Base-by-base conservation (phyloP, 805 yeast species). In the Schwanniomyces vanrijiae region DNA sequence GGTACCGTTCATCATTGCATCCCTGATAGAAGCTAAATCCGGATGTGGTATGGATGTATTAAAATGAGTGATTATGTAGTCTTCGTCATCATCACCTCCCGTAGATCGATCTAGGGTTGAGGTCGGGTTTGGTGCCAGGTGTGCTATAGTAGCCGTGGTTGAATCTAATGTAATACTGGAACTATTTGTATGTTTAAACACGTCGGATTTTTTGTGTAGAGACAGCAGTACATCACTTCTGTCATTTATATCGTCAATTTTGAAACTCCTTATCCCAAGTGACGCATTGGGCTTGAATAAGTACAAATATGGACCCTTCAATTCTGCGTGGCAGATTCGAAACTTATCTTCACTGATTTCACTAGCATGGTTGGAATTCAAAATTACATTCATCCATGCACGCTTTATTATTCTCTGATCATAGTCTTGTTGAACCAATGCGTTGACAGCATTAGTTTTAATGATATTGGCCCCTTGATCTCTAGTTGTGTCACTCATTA, bases 271-370 rank as follows among this genome's bases (percentile, higher is more conserved):
- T 37, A 66, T 62, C 48, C 75, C 76, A 22, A 81, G 46, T 22
- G 71, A 81, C 21, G 69, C 64, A 2, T 77, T 84, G 31, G 82
- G 76, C 61, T 81, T 85, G 69, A 79, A 87, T 14, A 90, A 62
- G 45, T 75, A 72, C 44, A 90, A 65, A 37, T 73, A 71, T 1
- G 90, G 80, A 16, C 96, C 96, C 55, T 76, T 80, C 47, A 90
- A 67, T 56, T 83, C 88, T 0, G 86, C 90, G 43, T 85, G 73
- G 47, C 72, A 80, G 26, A 88, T 62, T 48, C 77, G 68, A 62
- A 76, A 54, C 25, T 66, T 67, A 7, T 64, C 65, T 37, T 67
- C 74, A 39, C 62, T 50, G 55, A 65, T 61, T 39, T 67, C 72
- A 37, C 52, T 57, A 21, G 60, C 60, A 4, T 69, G 62, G 42